A percentile compares a stretch with the other conserved stretches of the same genome.
Evolutionary conservation across 2,329 filamentous ascomycete genomes (phyloP).

Genomic region (Septoria petroselini): DNA sequence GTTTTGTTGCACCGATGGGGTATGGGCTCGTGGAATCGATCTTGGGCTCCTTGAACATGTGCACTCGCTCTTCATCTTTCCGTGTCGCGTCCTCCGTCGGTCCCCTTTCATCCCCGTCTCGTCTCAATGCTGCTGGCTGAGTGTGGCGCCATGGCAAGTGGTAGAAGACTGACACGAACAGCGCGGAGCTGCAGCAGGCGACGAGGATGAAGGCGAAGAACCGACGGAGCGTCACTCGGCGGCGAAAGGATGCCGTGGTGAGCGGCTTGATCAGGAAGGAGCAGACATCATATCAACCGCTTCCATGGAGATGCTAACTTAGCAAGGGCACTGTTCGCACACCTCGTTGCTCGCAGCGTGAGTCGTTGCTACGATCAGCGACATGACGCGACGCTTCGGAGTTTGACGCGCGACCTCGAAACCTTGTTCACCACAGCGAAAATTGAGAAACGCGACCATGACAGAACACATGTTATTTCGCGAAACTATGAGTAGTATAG

Average conservation of each 20-base stretch:
- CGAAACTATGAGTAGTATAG: too few relatives aligned
- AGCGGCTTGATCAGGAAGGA: background rate
- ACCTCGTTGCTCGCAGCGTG: too few relatives aligned
- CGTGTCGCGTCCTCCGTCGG: slow-evolving; percentile 25
- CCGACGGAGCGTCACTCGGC: slow-evolving; percentile 32
- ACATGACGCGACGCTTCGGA: too few relatives aligned
- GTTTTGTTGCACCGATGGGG: slow-evolving; percentile 40
- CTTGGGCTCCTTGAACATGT: slow-evolving; percentile 30
- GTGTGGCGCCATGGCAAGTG: slow-evolving; percentile 40
- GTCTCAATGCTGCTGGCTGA: slow-evolving; percentile 43
- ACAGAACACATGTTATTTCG: too few relatives aligned
- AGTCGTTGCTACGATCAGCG: too few relatives aligned
- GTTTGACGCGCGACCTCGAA: too few relatives aligned
- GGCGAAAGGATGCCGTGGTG: slow-evolving; percentile 30
- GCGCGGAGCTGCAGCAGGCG: slow-evolving; percentile 29
- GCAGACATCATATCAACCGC: too few relatives aligned
- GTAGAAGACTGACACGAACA: slow-evolving; percentile 40
- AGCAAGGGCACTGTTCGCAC: too few relatives aligned
- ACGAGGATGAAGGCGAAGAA: slow-evolving; percentile 29
- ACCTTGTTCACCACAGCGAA: too few relatives aligned
- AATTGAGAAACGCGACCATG: too few relatives aligned
- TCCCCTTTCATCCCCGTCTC: slow-evolving; percentile 39
- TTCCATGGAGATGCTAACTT: too few relatives aligned
- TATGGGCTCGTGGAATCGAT: slow-evolving; percentile 30
- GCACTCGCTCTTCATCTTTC: slow-evolving; percentile 12